Evolutionary conservation across 2,329 filamentous ascomycete species (phyloP).

Genomic region (Furcasterigmium furcatum): DNA sequence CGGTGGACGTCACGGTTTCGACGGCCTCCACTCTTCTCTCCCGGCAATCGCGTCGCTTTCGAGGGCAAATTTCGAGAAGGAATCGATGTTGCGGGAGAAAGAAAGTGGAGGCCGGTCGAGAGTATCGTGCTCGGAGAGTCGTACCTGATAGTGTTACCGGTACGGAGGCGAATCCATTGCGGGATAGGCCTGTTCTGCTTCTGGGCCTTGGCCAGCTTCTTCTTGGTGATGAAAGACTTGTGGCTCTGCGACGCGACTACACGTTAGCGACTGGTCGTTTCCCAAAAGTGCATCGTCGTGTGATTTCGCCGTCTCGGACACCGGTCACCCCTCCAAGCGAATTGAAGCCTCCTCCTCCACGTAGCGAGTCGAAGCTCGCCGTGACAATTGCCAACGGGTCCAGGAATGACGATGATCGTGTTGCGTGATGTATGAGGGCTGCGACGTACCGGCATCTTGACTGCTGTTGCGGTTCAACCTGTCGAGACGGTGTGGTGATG

Average conservation of each 20-base stretch:
- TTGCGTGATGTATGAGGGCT: background rate
- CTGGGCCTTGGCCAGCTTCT: conserved; percentile 99
- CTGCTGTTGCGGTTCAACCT: conserved; percentile 30
- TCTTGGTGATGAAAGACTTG: conserved; percentile 99
- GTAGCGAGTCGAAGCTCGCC: background rate
- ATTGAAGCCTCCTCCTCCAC: conserved; percentile 4
- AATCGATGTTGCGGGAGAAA: too few species aligned
- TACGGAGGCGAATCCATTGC: conserved; percentile 99
- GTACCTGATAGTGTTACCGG: conserved; percentile 99
- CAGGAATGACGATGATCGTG: too few species aligned
- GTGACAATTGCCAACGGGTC: too few species aligned
- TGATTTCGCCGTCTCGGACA: background rate
- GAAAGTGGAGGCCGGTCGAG: background rate
- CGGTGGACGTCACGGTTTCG: background rate
- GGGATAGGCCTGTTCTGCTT: conserved; percentile 99
- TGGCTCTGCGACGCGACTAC: conserved; percentile 68
- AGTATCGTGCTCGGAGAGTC: conserved; percentile 25
- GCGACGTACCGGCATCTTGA: conserved; percentile 38
- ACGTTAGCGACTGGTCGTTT: background rate
- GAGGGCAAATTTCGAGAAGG: background rate
- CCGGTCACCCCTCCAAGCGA: background rate
- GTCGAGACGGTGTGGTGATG: conserved; percentile 27
- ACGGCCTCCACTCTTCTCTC: background rate
- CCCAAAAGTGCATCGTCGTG: background rate
- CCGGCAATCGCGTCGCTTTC: too few species aligned